These are phyloP conservation scores for Crucihimalaya himalaica DNA, from an alignment of 345 rosid genomes.

Conservation along the genomic window DNA sequence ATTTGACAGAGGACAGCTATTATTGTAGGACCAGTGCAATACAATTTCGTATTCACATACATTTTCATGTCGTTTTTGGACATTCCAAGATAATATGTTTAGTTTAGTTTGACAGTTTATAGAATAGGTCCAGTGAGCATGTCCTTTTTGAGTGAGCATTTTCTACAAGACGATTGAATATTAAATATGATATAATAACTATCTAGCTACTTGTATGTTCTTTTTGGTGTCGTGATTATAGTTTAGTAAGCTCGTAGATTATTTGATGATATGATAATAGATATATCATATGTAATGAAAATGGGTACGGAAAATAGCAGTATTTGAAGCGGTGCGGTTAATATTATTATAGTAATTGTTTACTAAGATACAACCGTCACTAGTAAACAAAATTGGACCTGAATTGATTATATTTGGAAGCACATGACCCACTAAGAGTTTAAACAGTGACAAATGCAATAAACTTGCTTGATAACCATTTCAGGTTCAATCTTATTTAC, in stretches of 20 bases:
- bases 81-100: slow-evolving; percentile 30
- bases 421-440: not conserved
- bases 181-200: not conserved
- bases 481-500: not conserved
- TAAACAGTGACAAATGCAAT: not conserved
- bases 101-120: slow-evolving; percentile 13
- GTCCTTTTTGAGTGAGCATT: slow-evolving; percentile 6
- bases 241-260: not conserved
- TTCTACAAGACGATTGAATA: not conserved
- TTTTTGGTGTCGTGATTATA: not conserved
- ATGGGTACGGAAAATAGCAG: not conserved
- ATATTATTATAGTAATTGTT: not conserved
- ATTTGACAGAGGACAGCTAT: slow-evolving; percentile 39
- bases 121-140: slow-evolving; percentile 21
- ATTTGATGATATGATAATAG: not conserved
- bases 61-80: slow-evolving; percentile 36
- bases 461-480: not conserved
- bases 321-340: slow-evolving; percentile 32
- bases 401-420: not conserved
- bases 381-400: not conserved
- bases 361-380: slow-evolving; percentile 16
- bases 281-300: not conserved
- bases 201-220: not conserved
- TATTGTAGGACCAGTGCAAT: slow-evolving; percentile 39
- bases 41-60: slow-evolving; percentile 34